Base-by-base conservation (phyloP, 2,329 filamentous ascomycete species). In the Talaromyces sp. region DNA sequence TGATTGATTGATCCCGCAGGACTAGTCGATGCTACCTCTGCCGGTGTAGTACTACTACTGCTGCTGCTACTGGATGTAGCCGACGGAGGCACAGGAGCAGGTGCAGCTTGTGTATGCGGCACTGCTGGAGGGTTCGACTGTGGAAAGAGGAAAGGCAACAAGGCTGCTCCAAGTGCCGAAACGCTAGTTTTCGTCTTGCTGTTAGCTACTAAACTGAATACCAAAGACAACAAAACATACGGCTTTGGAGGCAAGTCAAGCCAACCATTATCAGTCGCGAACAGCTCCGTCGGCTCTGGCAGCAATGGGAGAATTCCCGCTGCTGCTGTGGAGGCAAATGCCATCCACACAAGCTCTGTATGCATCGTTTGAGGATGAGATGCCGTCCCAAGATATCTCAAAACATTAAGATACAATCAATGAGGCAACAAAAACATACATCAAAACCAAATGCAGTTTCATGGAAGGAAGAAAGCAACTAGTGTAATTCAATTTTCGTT, bases 291-390 rank as follows among this genome's bases (percentile, higher is more conserved):
- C 49, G 64, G 64, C 50, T 62, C 64, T 58, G 64, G 60, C 52
- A 66, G 43, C 37, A 66, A 49, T 27, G 63, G 58, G 50, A 60
- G n/a, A 10, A 66, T 35, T 27, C 27, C 49, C 39, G 64, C 64
- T 41, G 35, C 64, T 62, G 64, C 64, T 37, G 60, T 52, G 45
- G 60, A 62, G 60, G 60, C 60, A 19, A 66, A 43, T n/a, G 54
- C 64, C 60, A 66, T 58, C 64, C 64, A 66, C 39, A 57, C 54
- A 56, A 61, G 60, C 37, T 62, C 52, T 66, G 56, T 66, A 54
- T 66, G 58, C 64, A 66, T 66, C 49, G 45, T 60, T 61, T 7
- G 37, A 22, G 8, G 43, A 39, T 52, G 52, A 14, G 6, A 37
- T n/a, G 13, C 24, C 5, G 10, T 35, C 33, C 19, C 33, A 22